Base-by-base conservation (phyloP, 495 filamentous ascomycete species). In the Hypomontagnella submonticulosa region DNA sequence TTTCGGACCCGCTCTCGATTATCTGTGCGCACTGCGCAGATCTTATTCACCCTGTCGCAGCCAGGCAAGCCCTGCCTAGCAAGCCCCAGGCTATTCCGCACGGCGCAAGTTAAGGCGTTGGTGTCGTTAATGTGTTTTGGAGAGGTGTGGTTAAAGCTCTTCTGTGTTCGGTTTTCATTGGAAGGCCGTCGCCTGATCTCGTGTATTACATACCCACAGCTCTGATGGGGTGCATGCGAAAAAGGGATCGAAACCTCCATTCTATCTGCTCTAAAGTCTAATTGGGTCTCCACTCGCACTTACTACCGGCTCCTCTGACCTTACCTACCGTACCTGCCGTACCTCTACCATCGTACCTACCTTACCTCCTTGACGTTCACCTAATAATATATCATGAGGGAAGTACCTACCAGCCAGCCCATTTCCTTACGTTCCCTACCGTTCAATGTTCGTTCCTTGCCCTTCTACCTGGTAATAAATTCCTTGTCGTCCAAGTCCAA, bases 31-130 rank as follows among this genome's bases (percentile, higher is more conserved):
- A 52, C 44, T 52, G 56, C 66, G 61, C 57, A 61, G 61, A 65
- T 70, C 67, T 65, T 62, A 57, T 63, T 58, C 55, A 62, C 67
- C 67, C 67, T 70, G 67, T 70, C 67, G 67, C 61, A 69, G 50
- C 54, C 57, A 67, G 61, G 37, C 51, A 61, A 69, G 67, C 67
- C 62, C 67, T 70, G 51, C 52, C 67, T 66, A 58, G 66, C 57
- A 65, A 54, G 34, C 48, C 66, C 66, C 66, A 50, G 64, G 66
- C 55, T 64, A 52, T 70, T 69, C 47, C 61, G 57, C 62, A 66
- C 67, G 67, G 67, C 67, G 67, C 57, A 58, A 54, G 60, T 63
- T 61, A 63, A 64, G 67, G 67, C 57, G 67, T 61, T 64, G 67
- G 56, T 70, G 57, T 70, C 33, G 62, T 66, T 61, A 66, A 69